A percentile compares a stretch with the other conserved stretches of the same genome.
These are phyloP conservation scores for Moringa oleifera DNA, from an alignment of 345 rosid genomes.

Conservation along the genomic window DNA sequence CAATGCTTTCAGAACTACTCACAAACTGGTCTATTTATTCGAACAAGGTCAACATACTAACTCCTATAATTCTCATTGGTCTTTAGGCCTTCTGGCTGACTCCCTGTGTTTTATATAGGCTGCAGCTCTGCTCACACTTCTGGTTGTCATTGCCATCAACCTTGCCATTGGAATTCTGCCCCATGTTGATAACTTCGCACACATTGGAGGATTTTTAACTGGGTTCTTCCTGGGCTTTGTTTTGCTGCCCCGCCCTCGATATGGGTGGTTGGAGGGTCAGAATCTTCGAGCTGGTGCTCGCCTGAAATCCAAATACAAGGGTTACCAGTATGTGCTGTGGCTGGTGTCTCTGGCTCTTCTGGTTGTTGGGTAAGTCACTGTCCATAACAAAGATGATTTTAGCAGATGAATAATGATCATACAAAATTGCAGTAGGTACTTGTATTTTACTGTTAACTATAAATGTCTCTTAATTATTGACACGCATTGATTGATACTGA, in stretches of 20 bases:
- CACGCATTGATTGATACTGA: neutral
- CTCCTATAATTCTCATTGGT: neutral
- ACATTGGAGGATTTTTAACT: slow-evolving; percentile 81
- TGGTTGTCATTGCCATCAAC: slow-evolving; percentile 63
- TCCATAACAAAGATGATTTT: neutral
- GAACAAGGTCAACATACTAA: slow-evolving; percentile 47
- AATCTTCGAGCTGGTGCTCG: slow-evolving; percentile 40
- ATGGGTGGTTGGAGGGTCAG: slow-evolving; percentile 53
- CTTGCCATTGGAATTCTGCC: slow-evolving; percentile 82
- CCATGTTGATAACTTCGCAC: slow-evolving; percentile 86
- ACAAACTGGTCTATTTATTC: slow-evolving; percentile 86
- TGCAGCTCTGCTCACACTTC: slow-evolving; percentile 76
- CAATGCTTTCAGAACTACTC: slow-evolving; percentile 85
- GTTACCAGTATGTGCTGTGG: slow-evolving; percentile 66
- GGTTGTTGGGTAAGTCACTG: slow-evolving; percentile 47
- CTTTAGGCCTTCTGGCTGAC: neutral
- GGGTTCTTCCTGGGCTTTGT: slow-evolving; percentile 88
- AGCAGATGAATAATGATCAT: neutral
- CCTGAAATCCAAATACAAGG: slow-evolving; percentile 58
- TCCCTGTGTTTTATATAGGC: slow-evolving; percentile 33
- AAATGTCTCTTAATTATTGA: neutral
- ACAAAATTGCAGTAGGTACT: too few species aligned
- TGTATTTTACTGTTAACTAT: neutral
- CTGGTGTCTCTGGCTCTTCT: slow-evolving; percentile 46
- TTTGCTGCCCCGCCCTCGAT: slow-evolving; percentile 78